These are phyloP conservation scores for Aspergillus felis DNA, from an alignment of 2,329 filamentous ascomycete genomes.

Conservation along the genomic window DNA sequence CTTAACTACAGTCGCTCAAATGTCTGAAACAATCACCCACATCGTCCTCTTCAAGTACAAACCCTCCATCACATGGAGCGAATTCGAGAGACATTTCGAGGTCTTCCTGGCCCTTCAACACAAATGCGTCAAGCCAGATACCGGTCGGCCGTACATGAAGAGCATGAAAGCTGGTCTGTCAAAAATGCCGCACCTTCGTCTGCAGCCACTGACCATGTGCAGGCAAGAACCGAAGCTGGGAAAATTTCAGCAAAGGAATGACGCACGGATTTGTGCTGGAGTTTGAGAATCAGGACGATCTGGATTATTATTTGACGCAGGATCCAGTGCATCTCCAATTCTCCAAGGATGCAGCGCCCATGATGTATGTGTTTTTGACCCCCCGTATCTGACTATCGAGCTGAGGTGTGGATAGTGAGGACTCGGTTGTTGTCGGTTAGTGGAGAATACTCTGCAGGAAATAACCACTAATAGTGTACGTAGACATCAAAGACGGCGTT, in stretches of 20 bases:
- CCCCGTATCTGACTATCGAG: neutral
- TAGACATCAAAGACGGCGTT: conserved; percentile 1
- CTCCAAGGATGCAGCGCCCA: neutral
- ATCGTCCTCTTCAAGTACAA: no score
- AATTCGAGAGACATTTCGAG: no score
- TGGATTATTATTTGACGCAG: conserved; percentile 3
- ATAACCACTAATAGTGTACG: neutral
- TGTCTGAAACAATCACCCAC: no score
- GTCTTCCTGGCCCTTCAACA: neutral
- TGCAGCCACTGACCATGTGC: neutral
- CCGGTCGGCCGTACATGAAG: conserved; percentile 1
- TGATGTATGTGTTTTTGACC: neutral
- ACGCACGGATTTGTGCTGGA: conserved; percentile 5
- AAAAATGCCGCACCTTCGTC: neutral
- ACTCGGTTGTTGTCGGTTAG: neutral
- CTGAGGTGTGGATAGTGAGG: neutral
- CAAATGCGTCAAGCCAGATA: conserved; percentile 1
- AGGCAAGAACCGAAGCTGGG: conserved; percentile 6
- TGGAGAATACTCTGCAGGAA: no score
- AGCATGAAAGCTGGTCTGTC: conserved; percentile 4
- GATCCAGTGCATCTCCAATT: conserved; percentile 3
- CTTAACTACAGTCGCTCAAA: no score
- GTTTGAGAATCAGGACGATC: conserved; percentile 4
- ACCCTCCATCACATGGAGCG: no score
- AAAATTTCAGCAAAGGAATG: conserved; percentile 1